Evolutionary conservation across 2,329 filamentous ascomycete species (phyloP), one percentile per base, ranked within the genome.

Genomic region (Mycosphaerella arachidis): DNA sequence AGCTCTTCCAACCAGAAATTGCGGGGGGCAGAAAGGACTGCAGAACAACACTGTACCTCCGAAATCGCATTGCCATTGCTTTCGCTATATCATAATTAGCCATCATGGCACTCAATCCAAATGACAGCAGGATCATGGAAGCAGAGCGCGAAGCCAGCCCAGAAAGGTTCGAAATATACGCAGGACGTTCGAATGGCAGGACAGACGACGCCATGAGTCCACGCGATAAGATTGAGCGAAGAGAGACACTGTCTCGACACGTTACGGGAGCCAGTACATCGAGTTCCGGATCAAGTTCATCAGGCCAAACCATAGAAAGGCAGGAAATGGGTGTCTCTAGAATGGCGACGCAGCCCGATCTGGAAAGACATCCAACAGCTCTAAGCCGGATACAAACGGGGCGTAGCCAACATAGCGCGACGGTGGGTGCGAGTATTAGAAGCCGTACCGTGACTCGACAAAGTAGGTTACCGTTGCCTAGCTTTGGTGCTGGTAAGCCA

Each of bases 401-500:
- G 30, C 77, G 84, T 56, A 88, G 84, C 66, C 89, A 92, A 73
- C 88, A 92, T 73, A 84, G 80, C 65, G 82, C 77, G 55, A 92
- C 89, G 1, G 89, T 92, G 12, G 89, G 89, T 54, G 73, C 73
- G 12, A 65, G 71, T 65, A 59, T 78, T 7, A 79, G 75, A 54
- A 78, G 77, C 16, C 71, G 72, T 18, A 68, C 67, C 8, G 79
- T 6, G 24, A 62, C 57, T n/a, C 57, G 56, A 57, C 52, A 63
- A 43, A 71, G 48, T 58, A 63, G 27, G 78, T 75, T 70, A 69
- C 85, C 88, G 0, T 71, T 92, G 58, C 89, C 89, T 1, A 75
- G 77, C 6, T 90, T 92, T 72, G 89, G 89, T 37, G 85, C 80
- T 57, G 88, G 87, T n/a, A 92, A 91, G 75, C 80, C 86, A 0